Evolutionary conservation across 2,329 filamentous ascomycete species (phyloP), one percentile per base, ranked within the genome.

Genomic region (Colletotrichum simmondsii): DNA sequence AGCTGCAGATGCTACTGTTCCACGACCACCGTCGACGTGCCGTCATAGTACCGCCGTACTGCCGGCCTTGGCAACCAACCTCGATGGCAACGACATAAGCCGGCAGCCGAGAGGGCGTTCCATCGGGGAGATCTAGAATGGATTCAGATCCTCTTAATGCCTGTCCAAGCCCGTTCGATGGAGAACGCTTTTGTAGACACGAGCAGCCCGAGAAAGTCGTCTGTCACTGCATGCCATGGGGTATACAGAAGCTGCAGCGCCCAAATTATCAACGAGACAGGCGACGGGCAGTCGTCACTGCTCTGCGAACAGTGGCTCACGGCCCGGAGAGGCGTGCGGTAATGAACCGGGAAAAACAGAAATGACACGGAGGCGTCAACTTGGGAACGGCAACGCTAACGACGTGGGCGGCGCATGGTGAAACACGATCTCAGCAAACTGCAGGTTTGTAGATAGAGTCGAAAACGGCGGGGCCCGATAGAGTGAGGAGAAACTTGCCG

Each of bases 351-450:
- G 16, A 49, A 49, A 49, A 49, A 19, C 19, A 22, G 42, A 49
- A 49, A 49, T 49, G 19, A 49, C 42, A 49, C 42, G 42, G 42
- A 49, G 42, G 42, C 42, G 42, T 49, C 42, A n/a, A 8, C 32
- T n/a, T 49, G 42, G 6, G 19, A 10, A 26, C 32, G 65, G 42
- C 42, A 60, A 65, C 32, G 63, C 24, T 54, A n/a, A 53, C 10
- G 32, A 49, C 22, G 49, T 58, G 24, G 67, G 61, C 67, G 35
- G 53, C 22, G 60, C 54, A 65, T 71, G 56, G 56, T 73, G 71
- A 73, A 70, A 73, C 66, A 65, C 35, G 22, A 49, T 49, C 30
- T 30, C 16, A 46, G 46, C 42, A 8, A 22, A 60, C 42, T 26
- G 32, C 16, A 16, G 28, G 12, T 32, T 22, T 28, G 37, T 22